phyloP scores from a whole-genome alignment of 202 grass and related monocot genomes.

The Thinopyrum obtusiflorum region DNA sequence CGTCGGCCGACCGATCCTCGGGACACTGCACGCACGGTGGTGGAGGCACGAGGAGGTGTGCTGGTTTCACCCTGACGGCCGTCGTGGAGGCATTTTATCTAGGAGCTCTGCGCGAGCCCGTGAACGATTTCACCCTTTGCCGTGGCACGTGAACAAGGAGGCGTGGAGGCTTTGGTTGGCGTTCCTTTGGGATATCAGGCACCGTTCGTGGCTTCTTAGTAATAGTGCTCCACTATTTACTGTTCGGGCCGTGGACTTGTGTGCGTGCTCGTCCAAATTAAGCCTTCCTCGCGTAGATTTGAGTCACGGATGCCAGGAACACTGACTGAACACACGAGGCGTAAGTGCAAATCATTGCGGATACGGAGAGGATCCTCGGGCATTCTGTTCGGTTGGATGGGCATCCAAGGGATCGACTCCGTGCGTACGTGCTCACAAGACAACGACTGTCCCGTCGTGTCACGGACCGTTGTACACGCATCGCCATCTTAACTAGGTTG shows the following conservation, averaged over 20 bases:
- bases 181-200: slow-evolving; percentile 30
- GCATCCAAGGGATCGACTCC: neutral
- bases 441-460: neutral
- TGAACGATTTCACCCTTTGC: neutral
- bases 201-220: neutral
- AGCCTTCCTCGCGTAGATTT: neutral
- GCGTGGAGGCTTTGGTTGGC: slow-evolving; percentile 35
- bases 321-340: neutral
- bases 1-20: neutral
- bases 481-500: neutral
- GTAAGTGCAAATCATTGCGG: neutral
- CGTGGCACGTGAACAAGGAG: slow-evolving; percentile 39
- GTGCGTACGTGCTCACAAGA: neutral
- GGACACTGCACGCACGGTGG: neutral
- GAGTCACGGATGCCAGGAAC: neutral
- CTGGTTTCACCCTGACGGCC: neutral
- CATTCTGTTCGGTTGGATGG: neutral
- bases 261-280: neutral
- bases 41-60: neutral
- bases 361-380: neutral
- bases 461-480: neutral
- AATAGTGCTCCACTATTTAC: neutral
- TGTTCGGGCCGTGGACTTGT: neutral
- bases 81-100: neutral
- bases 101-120: neutral